Evolutionary conservation across 139 green algal genomes (phyloP).

Genomic region (Desmodesmus armatus): DNA sequence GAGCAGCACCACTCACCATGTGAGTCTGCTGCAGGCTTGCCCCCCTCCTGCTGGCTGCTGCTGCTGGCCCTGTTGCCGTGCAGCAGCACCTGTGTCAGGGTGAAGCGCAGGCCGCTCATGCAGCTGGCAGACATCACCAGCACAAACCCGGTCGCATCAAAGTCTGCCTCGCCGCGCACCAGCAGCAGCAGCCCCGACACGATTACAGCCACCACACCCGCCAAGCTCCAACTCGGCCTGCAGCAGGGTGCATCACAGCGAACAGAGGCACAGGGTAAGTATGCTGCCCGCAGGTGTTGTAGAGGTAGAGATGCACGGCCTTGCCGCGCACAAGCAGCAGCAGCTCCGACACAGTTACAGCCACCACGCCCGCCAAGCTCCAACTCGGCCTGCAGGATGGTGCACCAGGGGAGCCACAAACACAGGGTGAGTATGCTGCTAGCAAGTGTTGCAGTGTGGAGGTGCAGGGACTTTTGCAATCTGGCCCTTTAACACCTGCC

Average conservation of each 20-base stretch:
- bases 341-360: conserved; percentile 86
- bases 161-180: conserved; percentile 90
- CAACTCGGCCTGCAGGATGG: conserved; percentile 71
- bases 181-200: conserved; percentile 86
- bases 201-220: conserved; percentile 86
- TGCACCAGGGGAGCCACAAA: too few species aligned
- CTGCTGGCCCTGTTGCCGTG: conserved; percentile 56
- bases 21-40: background rate
- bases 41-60: background rate
- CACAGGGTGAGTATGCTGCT: too few species aligned
- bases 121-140: conserved; percentile 90
- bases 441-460: too few species aligned
- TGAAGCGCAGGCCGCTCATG: conserved; percentile 89
- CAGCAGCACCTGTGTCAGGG: conserved; percentile 90
- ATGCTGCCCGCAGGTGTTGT: too few species aligned
- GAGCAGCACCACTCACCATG: background rate
- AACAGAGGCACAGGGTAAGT: too few species aligned
- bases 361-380: conserved; percentile 81
- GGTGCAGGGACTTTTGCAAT: too few species aligned
- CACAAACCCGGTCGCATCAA: conserved; percentile 85
- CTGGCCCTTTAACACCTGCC: too few species aligned
- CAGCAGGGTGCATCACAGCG: too few species aligned
- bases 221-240: conserved; percentile 82
- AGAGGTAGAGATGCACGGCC: too few species aligned
- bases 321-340: conserved; percentile 91